Base-by-base conservation (phyloP, 2,329 filamentous ascomycete genomes). In the Tolypocladium paradoxum region DNA sequence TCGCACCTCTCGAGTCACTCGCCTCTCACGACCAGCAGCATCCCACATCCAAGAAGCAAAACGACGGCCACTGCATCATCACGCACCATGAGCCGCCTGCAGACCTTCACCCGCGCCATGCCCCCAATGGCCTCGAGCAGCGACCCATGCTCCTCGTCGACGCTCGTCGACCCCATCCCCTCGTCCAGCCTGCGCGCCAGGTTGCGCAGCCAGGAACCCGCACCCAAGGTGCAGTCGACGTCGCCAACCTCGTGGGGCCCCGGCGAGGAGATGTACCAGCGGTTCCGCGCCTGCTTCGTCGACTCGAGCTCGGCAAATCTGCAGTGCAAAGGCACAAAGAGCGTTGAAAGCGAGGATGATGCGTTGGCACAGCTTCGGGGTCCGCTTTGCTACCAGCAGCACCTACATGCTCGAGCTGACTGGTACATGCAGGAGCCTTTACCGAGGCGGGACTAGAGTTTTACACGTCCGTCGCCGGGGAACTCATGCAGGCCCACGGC, bases 101-200 rank as follows among this genome's bases (percentile, higher is more conserved):
- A 35, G 3, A n/a, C 12, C 20, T 20, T 12, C 38, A 11, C 11
- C 14, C 37, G 33, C 4, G 33, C 34, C 18, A 12, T 14, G 34
- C 11, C 33, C 18, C 6, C 31, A 3, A 49, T 33, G 27, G n/a
- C 16, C 9, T 12, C 22, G 7, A 29, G 8, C 31, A 16, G 24
- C 38, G 34, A 50, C 9, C 18, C 9, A 4, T 18, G 16, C 27
- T 24, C 27, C 11, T 53, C 52, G 2, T 50, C 40, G 14, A 27
- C 46, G 14, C 34, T 48, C n/a, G n/a, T 47, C n/a, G 40, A 49
- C 29, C 46, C 45, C 14, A 49, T 24, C 29, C 60, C 58, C n/a
- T 59, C 63, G 1, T 62, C 62, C 0, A 64, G 58, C 0, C 50
- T 68, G 1, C 61, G 65, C 22, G 61, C 60, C 35, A 64, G 65